Evolutionary conservation across 352 stramenopile species (phyloP).

Genomic region (Pythium aristosporum): DNA sequence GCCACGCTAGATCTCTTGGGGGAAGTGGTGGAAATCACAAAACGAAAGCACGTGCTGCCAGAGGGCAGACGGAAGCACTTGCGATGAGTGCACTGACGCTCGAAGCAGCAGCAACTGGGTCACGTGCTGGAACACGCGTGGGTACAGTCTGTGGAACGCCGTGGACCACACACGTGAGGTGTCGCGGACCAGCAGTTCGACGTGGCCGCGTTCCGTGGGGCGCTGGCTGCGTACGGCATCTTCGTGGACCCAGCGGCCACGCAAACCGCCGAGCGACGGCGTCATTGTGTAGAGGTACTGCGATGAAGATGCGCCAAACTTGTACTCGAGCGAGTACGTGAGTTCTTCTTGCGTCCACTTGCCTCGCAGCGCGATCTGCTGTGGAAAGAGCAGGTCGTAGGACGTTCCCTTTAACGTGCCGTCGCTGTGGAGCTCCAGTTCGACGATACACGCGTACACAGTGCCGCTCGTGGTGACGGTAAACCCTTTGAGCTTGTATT

Average conservation of each 20-base stretch:
- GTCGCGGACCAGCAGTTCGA: constrained; percentile 8
- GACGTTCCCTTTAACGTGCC: constrained; percentile 46
- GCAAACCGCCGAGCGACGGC: constrained; percentile 35
- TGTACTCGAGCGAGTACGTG: constrained; percentile 57
- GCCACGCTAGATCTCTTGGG: too few species aligned
- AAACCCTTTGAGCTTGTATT: constrained; percentile 49
- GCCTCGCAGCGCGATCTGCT: constrained; percentile 46
- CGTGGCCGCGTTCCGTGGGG: constrained; percentile 14
- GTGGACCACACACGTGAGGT: constrained; percentile 16
- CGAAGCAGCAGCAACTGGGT: constrained; percentile 21
- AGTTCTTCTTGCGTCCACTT: constrained; percentile 43
- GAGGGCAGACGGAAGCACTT: constrained; percentile 13
- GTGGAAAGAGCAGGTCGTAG: constrained; percentile 48
- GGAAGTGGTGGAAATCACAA: constrained; percentile 3
- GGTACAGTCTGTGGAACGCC: constrained; percentile 17
- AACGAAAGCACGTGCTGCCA: constrained; percentile 26
- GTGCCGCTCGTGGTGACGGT: constrained; percentile 58
- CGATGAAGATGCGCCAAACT: constrained; percentile 28
- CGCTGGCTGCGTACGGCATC: constrained; percentile 28
- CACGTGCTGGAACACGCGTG: constrained; percentile 14
- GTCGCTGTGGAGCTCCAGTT: constrained; percentile 37
- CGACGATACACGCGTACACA: constrained; percentile 55
- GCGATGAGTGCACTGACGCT: background rate
- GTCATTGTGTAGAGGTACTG: constrained; percentile 55
- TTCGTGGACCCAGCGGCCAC: constrained; percentile 54